A percentile compares a stretch with the other conserved stretches of the same genome.
Evolutionary conservation across 2,329 filamentous ascomycete genomes (phyloP).

Genomic region (Botrytis fragariae): DNA sequence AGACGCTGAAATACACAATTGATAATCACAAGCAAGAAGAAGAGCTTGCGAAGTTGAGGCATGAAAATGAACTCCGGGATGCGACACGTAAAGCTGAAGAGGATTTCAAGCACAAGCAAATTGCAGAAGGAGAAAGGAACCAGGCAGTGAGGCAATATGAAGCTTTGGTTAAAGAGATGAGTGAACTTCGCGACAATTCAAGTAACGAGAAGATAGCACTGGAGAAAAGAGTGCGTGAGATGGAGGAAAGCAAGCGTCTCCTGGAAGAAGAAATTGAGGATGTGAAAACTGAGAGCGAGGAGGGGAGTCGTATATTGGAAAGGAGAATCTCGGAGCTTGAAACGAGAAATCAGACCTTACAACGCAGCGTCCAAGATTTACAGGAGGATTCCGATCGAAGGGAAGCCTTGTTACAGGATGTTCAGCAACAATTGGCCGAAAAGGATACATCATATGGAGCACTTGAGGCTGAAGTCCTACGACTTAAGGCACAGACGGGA

Average conservation of each 20-base stretch:
- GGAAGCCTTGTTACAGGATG: slow-evolving; percentile 36
- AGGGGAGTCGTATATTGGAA: slow-evolving; percentile 63
- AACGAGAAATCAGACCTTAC: slow-evolving; percentile 56
- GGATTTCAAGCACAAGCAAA: slow-evolving; percentile 68
- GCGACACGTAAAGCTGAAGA: slow-evolving; percentile 77
- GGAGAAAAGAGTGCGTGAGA: slow-evolving; percentile 67
- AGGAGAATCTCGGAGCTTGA: slow-evolving; percentile 61
- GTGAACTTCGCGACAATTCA: slow-evolving; percentile 49
- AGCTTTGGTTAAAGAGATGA: slow-evolving; percentile 50
- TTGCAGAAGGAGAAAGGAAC: slow-evolving; percentile 54
- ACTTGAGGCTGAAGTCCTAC: slow-evolving; percentile 79
- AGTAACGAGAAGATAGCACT: slow-evolving; percentile 61
- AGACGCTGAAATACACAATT: slow-evolving; percentile 82
- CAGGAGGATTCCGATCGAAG: slow-evolving; percentile 45
- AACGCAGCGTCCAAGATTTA: slow-evolving; percentile 52
- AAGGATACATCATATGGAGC: slow-evolving; percentile 69
- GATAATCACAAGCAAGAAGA: slow-evolving; percentile 85
- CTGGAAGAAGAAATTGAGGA: slow-evolving; percentile 83
- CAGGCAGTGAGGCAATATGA: slow-evolving; percentile 52
- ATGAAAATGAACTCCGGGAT: slow-evolving; percentile 81
- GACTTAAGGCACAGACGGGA: slow-evolving; percentile 80
- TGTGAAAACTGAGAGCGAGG: slow-evolving; percentile 58
- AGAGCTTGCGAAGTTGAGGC: slow-evolving; percentile 72
- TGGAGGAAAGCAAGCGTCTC: slow-evolving; percentile 68
- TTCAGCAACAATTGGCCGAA: slow-evolving; percentile 50